Evolutionary conservation across 257 asterid genomes (phyloP).

Genomic region (Fraxinus quadrangulata): DNA sequence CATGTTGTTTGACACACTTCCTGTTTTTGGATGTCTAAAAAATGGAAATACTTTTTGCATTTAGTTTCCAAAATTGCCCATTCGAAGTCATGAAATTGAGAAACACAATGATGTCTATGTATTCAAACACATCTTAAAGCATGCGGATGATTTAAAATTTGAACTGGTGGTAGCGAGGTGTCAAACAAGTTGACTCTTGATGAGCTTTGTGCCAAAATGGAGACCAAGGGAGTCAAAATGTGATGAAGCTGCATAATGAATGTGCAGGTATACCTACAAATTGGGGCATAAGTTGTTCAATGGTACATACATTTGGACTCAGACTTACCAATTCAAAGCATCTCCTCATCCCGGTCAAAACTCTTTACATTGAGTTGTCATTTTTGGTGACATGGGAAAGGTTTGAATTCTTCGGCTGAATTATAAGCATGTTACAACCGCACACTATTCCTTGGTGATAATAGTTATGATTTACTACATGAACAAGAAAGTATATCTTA

Average conservation of each 20-base stretch:
- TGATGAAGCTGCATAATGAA: constrained; percentile 1
- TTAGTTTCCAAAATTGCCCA: background rate
- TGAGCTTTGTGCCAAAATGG: constrained; percentile 33
- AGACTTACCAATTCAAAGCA: constrained; percentile 62
- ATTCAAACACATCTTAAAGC: background rate
- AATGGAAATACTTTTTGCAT: background rate
- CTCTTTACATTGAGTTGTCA: constrained; percentile 76
- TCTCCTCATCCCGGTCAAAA: constrained; percentile 96
- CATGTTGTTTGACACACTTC: background rate
- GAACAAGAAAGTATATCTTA: background rate
- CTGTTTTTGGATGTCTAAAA: background rate
- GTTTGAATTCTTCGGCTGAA: constrained; percentile 32
- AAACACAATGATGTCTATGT: too few species aligned
- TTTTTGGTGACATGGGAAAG: constrained; percentile 99
- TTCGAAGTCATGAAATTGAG: background rate
- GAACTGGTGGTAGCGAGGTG: background rate
- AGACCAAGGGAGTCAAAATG: background rate
- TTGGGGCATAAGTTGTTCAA: constrained; percentile 72
- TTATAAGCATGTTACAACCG: background rate
- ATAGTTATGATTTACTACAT: background rate
- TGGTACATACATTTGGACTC: constrained; percentile 72
- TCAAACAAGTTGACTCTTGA: background rate
- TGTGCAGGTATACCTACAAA: constrained; percentile 81
- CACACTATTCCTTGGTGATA: background rate
- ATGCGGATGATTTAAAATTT: background rate